phyloP scores from a whole-genome alignment of 2,329 filamentous ascomycete genomes.

The Calonectria hongkongensis region DNA sequence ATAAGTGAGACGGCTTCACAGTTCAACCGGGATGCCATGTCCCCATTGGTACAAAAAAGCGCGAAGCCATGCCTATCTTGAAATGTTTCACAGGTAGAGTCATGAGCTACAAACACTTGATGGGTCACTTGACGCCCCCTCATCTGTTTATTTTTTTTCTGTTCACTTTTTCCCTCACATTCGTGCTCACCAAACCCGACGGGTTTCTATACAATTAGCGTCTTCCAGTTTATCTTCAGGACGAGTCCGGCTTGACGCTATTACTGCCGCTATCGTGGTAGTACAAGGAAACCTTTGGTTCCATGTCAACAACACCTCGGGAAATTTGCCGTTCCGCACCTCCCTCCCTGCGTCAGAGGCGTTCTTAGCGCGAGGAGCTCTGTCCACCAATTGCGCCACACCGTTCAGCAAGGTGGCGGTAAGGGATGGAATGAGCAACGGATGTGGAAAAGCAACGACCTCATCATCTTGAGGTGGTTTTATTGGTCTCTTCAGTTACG shows the following conservation, averaged over 20 bases:
- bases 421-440: conserved; percentile 4
- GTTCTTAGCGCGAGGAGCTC: background rate
- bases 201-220: background rate
- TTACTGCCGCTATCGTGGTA: background rate
- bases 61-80: background rate
- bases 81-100: conserved; percentile 18
- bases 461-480: background rate
- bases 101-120: background rate
- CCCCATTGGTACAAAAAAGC: background rate
- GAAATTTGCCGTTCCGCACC: conserved; percentile 7
- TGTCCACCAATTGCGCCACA: background rate
- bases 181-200: background rate
- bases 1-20: background rate
- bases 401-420: conserved; percentile 15
- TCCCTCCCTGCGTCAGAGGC: conserved; percentile 7
- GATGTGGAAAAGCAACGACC: background rate
- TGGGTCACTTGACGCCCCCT: background rate
- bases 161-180: background rate
- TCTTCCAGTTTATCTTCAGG: background rate
- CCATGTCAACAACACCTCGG: background rate
- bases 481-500: background rate
- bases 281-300: background rate
- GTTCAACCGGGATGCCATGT: background rate
- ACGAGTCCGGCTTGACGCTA: background rate
- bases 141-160: background rate